These are phyloP conservation scores for Penicillium cinerascens DNA, from an alignment of 495 filamentous ascomycete species.

Conservation along the genomic window DNA sequence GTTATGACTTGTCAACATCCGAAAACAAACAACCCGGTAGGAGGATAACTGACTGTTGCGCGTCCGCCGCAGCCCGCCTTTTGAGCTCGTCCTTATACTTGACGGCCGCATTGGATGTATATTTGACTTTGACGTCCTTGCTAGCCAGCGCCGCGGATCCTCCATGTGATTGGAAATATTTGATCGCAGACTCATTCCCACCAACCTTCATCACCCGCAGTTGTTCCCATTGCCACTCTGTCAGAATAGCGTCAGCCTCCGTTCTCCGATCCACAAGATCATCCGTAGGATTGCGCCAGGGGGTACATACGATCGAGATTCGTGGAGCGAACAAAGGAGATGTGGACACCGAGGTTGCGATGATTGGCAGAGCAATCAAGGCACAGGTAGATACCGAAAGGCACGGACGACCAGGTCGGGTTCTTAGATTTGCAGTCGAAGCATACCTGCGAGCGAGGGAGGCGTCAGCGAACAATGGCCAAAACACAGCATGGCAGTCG, in stretches of 20 bases:
- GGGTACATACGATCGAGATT: constrained; percentile 90
- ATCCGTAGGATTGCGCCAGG: neutral
- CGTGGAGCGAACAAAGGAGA: constrained; percentile 97
- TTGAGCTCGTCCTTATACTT: constrained; percentile 98
- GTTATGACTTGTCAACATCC: constrained; percentile 17
- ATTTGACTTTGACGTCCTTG: constrained; percentile 95
- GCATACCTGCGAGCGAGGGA: constrained; percentile 62
- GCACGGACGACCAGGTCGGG: constrained; percentile 96
- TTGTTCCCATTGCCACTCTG: constrained; percentile 99
- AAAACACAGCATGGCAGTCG: constrained; percentile 12
- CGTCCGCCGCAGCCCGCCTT: constrained; percentile 74
- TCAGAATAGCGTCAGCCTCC: constrained; percentile 16
- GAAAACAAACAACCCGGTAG: constrained; percentile 1
- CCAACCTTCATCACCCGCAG: constrained; percentile 97
- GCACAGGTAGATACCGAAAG: constrained; percentile 96
- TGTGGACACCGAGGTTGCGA: constrained; percentile 87
- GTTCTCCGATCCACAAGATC: neutral
- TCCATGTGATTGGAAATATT: constrained; percentile 94
- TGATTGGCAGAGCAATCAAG: constrained; percentile 94
- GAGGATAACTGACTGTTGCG: constrained; percentile 58
- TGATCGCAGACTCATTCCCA: constrained; percentile 96
- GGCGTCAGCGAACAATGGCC: constrained; percentile 23
- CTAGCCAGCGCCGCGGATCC: constrained; percentile 89
- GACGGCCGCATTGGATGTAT: constrained; percentile 80
- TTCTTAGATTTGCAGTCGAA: constrained; percentile 97